Evolutionary conservation across 176 grass and related monocot species (phyloP).

Genomic region (Melocanna baccifera): DNA sequence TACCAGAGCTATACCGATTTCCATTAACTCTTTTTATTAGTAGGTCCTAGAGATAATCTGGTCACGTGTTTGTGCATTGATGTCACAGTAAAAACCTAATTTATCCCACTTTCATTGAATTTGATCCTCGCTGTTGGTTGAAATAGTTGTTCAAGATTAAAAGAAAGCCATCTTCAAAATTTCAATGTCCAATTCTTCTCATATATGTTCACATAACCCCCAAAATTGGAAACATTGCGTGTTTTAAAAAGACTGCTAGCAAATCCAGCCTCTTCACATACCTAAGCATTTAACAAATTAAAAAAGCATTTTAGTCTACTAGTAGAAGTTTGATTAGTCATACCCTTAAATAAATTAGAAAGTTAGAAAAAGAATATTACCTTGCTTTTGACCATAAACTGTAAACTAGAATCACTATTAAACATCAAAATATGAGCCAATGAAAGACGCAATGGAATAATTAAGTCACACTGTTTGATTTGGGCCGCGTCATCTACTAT

Average conservation of each 20-base stretch:
- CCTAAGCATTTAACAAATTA: background rate
- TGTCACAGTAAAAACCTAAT: no score
- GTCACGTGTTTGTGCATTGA: no score
- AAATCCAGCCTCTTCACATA: background rate
- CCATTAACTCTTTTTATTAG: no score
- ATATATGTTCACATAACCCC: background rate
- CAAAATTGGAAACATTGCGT: background rate
- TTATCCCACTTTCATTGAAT: no score
- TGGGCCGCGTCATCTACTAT: background rate
- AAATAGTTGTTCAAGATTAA: no score
- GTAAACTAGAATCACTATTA: background rate
- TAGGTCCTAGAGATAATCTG: no score
- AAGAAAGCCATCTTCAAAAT: no score
- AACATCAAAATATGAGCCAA: background rate
- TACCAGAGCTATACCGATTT: no score
- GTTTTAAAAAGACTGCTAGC: background rate
- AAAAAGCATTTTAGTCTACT: background rate
- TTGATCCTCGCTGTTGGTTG: no score
- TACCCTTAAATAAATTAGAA: background rate
- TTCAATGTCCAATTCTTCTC: no score
- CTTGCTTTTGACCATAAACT: background rate
- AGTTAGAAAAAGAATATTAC: background rate
- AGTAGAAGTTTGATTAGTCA: background rate
- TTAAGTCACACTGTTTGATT: background rate
- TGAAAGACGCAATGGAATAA: background rate